These are phyloP conservation scores for Serendipita sp. DNA, from an alignment of 768 basidiomycete genomes.

Conservation along the genomic window DNA sequence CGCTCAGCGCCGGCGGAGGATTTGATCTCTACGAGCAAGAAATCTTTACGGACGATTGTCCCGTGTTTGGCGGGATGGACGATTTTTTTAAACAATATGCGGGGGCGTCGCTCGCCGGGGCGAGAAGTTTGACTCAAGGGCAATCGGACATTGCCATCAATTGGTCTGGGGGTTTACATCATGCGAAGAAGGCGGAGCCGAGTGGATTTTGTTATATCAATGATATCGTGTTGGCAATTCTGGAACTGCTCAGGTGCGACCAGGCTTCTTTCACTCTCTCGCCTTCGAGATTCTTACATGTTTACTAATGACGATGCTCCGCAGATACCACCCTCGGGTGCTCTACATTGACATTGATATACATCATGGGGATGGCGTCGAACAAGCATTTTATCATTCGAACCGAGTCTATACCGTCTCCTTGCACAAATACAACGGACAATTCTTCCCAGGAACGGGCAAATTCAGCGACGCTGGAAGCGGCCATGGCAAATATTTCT, in stretches of 20 bases:
- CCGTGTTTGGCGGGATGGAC: slow-evolving; percentile 88
- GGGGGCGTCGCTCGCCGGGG: slow-evolving; percentile 74
- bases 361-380: slow-evolving; percentile 96
- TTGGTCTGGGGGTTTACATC: slow-evolving; percentile 97
- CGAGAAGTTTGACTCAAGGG: slow-evolving; percentile 63
- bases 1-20: no score
- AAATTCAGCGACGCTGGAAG: slow-evolving; percentile 86
- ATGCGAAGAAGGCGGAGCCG: slow-evolving; percentile 94
- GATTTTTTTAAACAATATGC: slow-evolving; percentile 91
- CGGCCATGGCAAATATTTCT: slow-evolving; percentile 86
- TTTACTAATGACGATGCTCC: no score
- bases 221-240: slow-evolving; percentile 86
- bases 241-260: slow-evolving; percentile 88
- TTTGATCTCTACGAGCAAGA: not conserved
- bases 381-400: slow-evolving; percentile 93
- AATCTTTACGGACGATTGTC: slow-evolving; percentile 68
- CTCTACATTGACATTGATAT: slow-evolving; percentile 99
- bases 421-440: slow-evolving; percentile 97
- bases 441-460: slow-evolving; percentile 97
- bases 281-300: not conserved
- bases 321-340: slow-evolving; percentile 84
- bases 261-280: slow-evolving; percentile 5
- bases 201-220: slow-evolving; percentile 99
- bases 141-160: slow-evolving; percentile 94
- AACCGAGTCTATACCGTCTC: slow-evolving; percentile 99